phyloP scores from a whole-genome alignment of 108 stramenopile species.

The Skeletonema menzelii region DNA sequence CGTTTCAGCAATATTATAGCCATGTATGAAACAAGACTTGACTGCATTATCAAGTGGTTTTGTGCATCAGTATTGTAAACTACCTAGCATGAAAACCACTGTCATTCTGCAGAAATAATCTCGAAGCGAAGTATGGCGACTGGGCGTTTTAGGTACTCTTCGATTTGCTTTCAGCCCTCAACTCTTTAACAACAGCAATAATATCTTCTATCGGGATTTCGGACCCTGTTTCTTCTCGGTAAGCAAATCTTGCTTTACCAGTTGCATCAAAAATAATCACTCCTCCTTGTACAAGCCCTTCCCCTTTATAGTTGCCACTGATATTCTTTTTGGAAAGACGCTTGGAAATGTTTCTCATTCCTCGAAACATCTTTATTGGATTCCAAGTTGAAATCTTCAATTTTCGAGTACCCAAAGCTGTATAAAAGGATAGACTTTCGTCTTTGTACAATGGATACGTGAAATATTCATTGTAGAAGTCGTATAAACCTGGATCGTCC shows the following conservation, averaged over 20 bases:
- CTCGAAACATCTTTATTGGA: slow-evolving; percentile 46
- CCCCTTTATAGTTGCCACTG: slow-evolving; percentile 63
- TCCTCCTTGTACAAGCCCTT: slow-evolving; percentile 65
- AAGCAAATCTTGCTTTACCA: slow-evolving; percentile 45
- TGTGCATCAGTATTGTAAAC: background rate
- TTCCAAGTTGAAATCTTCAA: slow-evolving; percentile 42
- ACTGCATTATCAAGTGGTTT: slow-evolving; percentile 3
- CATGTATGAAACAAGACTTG: background rate
- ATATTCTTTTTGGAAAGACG: slow-evolving; percentile 49
- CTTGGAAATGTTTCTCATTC: slow-evolving; percentile 34
- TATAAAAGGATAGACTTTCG: slow-evolving; percentile 49
- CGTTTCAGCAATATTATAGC: background rate
- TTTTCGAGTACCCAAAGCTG: slow-evolving; percentile 51
- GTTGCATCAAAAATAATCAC: slow-evolving; percentile 52
- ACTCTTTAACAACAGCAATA: slow-evolving; percentile 30
- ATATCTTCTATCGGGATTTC: slow-evolving; percentile 53
- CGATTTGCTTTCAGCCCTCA: slow-evolving; percentile 14
- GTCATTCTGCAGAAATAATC: background rate
- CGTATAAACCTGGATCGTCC: slow-evolving; percentile 47
- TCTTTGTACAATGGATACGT: slow-evolving; percentile 54
- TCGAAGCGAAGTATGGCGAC: background rate
- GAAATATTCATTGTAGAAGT: slow-evolving; percentile 56
- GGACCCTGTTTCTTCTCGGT: slow-evolving; percentile 60
- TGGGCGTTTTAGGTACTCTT: background rate
- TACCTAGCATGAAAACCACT: background rate